Evolutionary conservation across 2,329 filamentous ascomycete genomes (phyloP), one percentile per base, ranked within the genome.

Genomic region (Gnomoniopsis smithogilvyi): DNA sequence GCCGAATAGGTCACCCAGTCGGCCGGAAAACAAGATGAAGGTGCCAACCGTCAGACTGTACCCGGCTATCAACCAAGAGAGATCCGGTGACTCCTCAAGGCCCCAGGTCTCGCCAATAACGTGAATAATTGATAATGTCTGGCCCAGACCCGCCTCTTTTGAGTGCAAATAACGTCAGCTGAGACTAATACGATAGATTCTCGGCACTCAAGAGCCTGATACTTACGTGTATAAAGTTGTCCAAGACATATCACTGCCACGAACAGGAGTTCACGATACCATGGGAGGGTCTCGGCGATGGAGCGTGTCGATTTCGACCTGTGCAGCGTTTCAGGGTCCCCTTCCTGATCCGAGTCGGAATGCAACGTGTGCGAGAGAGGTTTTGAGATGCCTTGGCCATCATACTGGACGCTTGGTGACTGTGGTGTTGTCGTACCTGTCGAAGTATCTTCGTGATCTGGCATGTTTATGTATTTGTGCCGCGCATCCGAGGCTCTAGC

Each of bases 1-100:
- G n/a, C 78, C 79, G 62, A 73, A 78, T 6, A 77, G 67, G 57
- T 77, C 76, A 6, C 78, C 78, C 7, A 80, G 66, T 7, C 78
- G 72, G n/a, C 78, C 78, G 7, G 72, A 73, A 48, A 76, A 68
- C 1, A 80, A 67, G 33, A 80, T 76, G 62, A 80, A 80, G 6
- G 78, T 76, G 1, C 78, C 76, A 11, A 65, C 72, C 51, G 68
- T 75, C 63, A 78, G 67, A 11, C 72, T 74, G 64, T 80, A 81
- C 1, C 75, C 78, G 1, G 78, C 77, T 10, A 76, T 68, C 50
- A 76, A 70, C 78, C 78, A 80, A 62, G 69, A 72, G 21, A 77
- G 65, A n/a, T 75, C 62, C 4, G 70, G 73, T 0, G 69, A 62
- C 21, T 76, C 68, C 2, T 63, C 67, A 47, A 76, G 67, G 14